Evolutionary conservation across 1,284 basidiomycete species (phyloP).

Genomic region (Blastosporella zonata): DNA sequence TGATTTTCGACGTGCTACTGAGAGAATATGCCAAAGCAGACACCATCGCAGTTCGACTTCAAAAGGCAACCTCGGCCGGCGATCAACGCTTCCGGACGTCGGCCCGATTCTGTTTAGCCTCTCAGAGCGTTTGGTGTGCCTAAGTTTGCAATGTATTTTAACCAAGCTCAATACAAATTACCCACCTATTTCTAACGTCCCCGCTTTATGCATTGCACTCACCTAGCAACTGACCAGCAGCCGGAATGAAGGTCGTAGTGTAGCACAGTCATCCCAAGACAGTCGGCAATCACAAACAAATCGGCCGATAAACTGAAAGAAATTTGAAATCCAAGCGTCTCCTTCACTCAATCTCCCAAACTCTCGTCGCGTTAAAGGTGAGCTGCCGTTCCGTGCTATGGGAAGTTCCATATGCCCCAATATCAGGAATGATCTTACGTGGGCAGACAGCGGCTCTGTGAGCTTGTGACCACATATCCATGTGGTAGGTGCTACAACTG

Average conservation of each 20-base stretch:
- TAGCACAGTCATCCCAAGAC: not conserved
- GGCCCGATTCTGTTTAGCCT: too few species aligned
- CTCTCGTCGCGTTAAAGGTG: constrained; percentile 1
- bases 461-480: constrained; percentile 12
- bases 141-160: too few species aligned
- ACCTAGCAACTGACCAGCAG: not conserved
- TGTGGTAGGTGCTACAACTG: constrained; percentile 4
- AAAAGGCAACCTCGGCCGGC: too few species aligned
- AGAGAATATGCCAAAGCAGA: constrained; percentile 18
- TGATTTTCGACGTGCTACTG: constrained; percentile 18
- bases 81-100: too few species aligned
- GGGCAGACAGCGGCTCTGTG: not conserved
- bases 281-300: not conserved
- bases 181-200: too few species aligned
- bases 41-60: constrained; percentile 9
- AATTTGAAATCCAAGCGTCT: not conserved
- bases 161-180: too few species aligned
- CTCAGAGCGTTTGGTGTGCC: too few species aligned
- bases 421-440: constrained; percentile 4
- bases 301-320: not conserved
- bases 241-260: not conserved
- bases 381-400: not conserved
- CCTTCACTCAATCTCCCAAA: not conserved
- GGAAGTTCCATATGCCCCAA: constrained; percentile 6
- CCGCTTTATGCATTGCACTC: too few species aligned